Evolutionary conservation across 192 early-diverging fungal species (phyloP), one percentile per base, ranked within the genome.

Genomic region (Backusella sp.): DNA sequence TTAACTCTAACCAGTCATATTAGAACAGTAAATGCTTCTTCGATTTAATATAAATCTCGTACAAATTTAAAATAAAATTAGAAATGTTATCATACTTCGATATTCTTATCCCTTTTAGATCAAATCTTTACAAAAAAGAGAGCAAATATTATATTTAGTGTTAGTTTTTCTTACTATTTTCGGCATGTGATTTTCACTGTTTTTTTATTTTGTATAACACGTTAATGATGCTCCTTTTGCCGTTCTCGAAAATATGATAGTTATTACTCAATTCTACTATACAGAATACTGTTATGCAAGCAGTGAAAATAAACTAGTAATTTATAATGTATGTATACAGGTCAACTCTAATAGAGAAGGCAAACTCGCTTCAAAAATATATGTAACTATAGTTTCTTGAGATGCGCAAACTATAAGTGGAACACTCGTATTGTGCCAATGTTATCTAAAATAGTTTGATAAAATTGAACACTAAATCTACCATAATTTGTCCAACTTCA

Each of bases 1-100:
- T 62, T 9, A 14, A 26, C 12, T 62, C 28, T 62, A 62, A 28
- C 56, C 56, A 62, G 23, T 62, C 3, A 62, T 26, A 62, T 62
- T 9, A 62, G 26, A 11, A 14, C 23, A 62, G 56, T 62, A 62
- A 11, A 62, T 62, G 23, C 26, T 14, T 62, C 12, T 62, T 62
- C 26, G 56, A 62, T 62, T 62, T 62, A 62, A 62, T 62, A 62
- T 62, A 62, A 62, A 62, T 9, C 56, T 62, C 28, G 56, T 62
- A 62, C 56, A 62, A 62, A 62, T 62, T 62, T 62, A 62, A 62
- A 62, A 62, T 62, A 62, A 62, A 62, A 62, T 62, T 62, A 62
- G 56, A 62, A 62, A 62, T 62, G 56, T 62, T 62, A 62, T 62
- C 56, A 62, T 62, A 62, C 12, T 62, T 62, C 28, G 56, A 62